Conservation (phyloP, 495 filamentous ascomycete genomes). For the Daldinia decipiens region DNA sequence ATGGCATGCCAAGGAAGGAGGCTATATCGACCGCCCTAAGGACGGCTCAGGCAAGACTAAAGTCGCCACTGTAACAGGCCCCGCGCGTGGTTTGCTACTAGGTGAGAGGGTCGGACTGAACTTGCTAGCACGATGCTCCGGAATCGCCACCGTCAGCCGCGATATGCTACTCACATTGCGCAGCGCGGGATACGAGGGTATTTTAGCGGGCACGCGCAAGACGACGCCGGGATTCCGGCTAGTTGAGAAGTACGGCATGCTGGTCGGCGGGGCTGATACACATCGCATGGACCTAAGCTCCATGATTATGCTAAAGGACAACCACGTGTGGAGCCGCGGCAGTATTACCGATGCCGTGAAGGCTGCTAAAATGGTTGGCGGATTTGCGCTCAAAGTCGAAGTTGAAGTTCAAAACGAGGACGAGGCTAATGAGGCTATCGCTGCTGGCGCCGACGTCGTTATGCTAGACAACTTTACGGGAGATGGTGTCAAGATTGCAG, state of each 20-base stretch:
- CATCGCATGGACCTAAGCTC: constrained; percentile 90
- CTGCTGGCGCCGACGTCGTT: constrained; percentile 89
- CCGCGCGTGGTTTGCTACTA: constrained; percentile 84
- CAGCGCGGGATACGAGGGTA: constrained; percentile 76
- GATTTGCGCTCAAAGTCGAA: constrained; percentile 93
- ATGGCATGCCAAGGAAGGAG: constrained; percentile 86
- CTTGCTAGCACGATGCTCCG: constrained; percentile 89
- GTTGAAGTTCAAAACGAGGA: constrained; percentile 90
- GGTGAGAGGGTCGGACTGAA: constrained; percentile 95
- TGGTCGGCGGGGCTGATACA: constrained; percentile 89
- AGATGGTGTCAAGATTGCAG: constrained; percentile 76
- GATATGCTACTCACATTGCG: constrained; percentile 62
- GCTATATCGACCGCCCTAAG: constrained; percentile 61
- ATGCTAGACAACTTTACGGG: constrained; percentile 96
- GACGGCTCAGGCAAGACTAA: constrained; percentile 63
- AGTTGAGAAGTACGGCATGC: constrained; percentile 98
- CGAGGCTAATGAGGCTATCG: constrained; percentile 90
- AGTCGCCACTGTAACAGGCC: constrained; percentile 87
- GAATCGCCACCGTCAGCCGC: constrained; percentile 79
- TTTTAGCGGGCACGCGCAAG: constrained; percentile 94
- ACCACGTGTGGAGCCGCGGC: constrained; percentile 90
- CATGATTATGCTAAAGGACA: constrained; percentile 99
- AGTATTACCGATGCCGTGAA: constrained; percentile 84
- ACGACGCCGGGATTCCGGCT: constrained; percentile 95
- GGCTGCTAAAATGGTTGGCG: constrained; percentile 84